These are phyloP conservation scores for Helicocarpus griseus DNA, from an alignment of 2,329 filamentous ascomycete genomes.

Conservation along the genomic window DNA sequence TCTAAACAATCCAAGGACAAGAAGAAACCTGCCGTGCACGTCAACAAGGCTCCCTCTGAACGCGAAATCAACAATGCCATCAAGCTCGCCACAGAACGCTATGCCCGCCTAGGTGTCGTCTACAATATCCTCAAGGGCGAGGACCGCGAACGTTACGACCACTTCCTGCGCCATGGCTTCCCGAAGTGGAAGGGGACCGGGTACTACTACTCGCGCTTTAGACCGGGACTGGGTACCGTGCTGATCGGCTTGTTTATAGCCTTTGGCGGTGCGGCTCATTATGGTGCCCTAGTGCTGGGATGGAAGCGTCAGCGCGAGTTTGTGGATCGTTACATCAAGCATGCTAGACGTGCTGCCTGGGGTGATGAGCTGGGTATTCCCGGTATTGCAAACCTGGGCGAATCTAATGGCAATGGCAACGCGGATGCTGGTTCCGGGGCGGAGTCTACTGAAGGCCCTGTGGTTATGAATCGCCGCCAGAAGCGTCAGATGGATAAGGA, in stretches of 20 bases:
- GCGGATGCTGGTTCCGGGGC: slow-evolving; percentile 21
- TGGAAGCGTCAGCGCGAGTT: slow-evolving; percentile 90
- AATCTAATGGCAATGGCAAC: slow-evolving; percentile 18
- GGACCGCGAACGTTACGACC: slow-evolving; percentile 79
- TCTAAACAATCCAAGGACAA: slow-evolving; percentile 34
- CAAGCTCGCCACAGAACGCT: slow-evolving; percentile 73
- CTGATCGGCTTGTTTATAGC: slow-evolving; percentile 71
- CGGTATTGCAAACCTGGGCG: slow-evolving; percentile 58
- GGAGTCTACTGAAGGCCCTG: slow-evolving; percentile 38
- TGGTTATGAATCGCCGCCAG: slow-evolving; percentile 72
- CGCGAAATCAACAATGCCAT: slow-evolving; percentile 67
- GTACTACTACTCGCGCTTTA: slow-evolving; percentile 94
- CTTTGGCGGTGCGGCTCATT: slow-evolving; percentile 78
- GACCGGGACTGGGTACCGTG: slow-evolving; percentile 80
- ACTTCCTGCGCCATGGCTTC: slow-evolving; percentile 89
- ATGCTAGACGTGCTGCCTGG: slow-evolving; percentile 82
- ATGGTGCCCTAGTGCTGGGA: slow-evolving; percentile 70
- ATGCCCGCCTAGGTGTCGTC: slow-evolving; percentile 75
- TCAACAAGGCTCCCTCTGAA: slow-evolving; percentile 61
- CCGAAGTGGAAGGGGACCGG: slow-evolving; percentile 94
- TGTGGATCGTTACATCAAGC: slow-evolving; percentile 80
- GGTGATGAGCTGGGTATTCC: slow-evolving; percentile 62
- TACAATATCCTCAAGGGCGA: slow-evolving; percentile 75
- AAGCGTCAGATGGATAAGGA: slow-evolving; percentile 83
- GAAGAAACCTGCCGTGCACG: slow-evolving; percentile 52